These are phyloP conservation scores for Rhodamnia rubescens DNA, from an alignment of 345 rosid genomes.

Conservation along the genomic window DNA sequence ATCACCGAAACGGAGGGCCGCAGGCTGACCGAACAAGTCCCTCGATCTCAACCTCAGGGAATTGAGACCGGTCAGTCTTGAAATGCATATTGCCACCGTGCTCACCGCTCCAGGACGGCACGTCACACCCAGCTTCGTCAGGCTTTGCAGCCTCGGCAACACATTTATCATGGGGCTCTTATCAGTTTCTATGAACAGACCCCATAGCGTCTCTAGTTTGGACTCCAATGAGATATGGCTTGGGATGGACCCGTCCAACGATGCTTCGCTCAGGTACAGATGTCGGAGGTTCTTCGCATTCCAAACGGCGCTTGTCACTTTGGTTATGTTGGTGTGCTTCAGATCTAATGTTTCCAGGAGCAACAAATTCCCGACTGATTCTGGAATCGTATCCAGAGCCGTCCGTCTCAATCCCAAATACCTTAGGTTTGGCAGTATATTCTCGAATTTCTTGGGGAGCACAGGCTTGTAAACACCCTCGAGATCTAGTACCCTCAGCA, in stretches of 20 bases:
- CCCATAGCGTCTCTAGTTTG: constrained; percentile 15
- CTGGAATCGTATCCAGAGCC: constrained; percentile 5
- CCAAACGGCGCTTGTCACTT: constrained; percentile 12
- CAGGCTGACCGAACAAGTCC: constrained; percentile 9
- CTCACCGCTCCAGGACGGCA: not conserved
- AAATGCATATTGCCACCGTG: constrained; percentile 1
- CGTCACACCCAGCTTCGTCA: constrained; percentile 20
- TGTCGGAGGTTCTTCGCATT: constrained; percentile 1
- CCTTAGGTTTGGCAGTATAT: not conserved
- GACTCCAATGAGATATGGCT: accelerated
- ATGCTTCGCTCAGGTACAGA: constrained; percentile 9
- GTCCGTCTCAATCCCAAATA: constrained; percentile 23
- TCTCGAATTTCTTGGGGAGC: constrained; percentile 6
- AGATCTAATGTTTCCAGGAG: constrained; percentile 27
- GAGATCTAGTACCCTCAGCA: constrained; percentile 18
- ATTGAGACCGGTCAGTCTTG: not conserved
- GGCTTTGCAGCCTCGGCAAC: not conserved
- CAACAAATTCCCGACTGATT: constrained; percentile 6
- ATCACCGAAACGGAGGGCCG: not conserved
- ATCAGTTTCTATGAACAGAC: constrained; percentile 1
- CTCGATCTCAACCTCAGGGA: constrained; percentile 21
- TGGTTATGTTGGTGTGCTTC: constrained; percentile 19
- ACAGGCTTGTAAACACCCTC: constrained; percentile 19
- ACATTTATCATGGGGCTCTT: not conserved
- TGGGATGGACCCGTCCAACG: not conserved